Base-by-base conservation (phyloP, 805 yeast genomes). In the Yamadazyma sp. region DNA sequence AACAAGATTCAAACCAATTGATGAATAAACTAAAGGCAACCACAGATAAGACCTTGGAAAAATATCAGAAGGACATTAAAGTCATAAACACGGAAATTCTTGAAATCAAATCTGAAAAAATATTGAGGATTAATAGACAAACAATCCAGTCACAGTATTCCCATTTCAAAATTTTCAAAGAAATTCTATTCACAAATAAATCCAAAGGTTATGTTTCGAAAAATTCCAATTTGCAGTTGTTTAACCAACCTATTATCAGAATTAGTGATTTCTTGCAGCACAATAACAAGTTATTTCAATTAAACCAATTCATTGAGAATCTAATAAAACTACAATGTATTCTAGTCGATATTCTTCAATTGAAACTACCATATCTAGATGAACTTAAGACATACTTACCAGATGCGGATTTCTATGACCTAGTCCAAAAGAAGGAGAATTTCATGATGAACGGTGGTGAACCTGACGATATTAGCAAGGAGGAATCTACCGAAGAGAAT, bases 381-480 rank as follows among this genome's bases (percentile, higher is more conserved):
- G 62, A 58, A 32, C 39, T 58, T 20, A 21, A 13, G 9, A 35
- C 26, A 16, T 47, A 38, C 23, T 35, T 58, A 13, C 64, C 64
- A 1, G 48, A 50, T 31, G 29, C 49, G 7, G 47, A 43, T 9
- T 56, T 56, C 38, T 55, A 49, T 25, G 45, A 51, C 16, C 44
- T 62, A 15, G 56, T 67, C 4, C 60, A 59, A 31, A 50, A 50
- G 26, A 64, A 62, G 36, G 66, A 63, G 41, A 40, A 48, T 31
- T 42, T 52, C 30, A 48, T 65, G 44, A 28, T 52, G 6, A 45
- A 40, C n/a, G 49, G 48, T 3, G 50, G 48, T 0, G 23, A 29
- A 18, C 19, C 19, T 18, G 30, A 27, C 11, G 16, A 7, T 5
- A 6, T 18, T 4, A 48, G 38, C 5, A 40, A 36, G 13, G 49